Conservation (phyloP, 139 green algal species). For the Limnomonas spitsbergensis region DNA sequence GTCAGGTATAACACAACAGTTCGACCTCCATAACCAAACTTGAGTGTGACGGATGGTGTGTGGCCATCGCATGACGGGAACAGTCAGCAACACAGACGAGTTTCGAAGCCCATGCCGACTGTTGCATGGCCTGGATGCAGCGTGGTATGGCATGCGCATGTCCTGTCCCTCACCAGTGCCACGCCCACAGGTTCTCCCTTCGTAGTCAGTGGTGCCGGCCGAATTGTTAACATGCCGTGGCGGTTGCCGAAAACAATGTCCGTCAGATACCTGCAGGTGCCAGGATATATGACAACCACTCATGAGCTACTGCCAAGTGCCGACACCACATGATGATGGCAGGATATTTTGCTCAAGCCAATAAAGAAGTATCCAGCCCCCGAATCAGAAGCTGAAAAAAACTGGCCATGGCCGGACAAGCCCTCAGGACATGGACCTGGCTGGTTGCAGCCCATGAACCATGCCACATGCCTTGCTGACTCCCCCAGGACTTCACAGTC, state of each 20-base stretch:
- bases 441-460: neutral
- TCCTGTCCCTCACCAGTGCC: constrained; percentile 36
- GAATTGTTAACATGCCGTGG: constrained; percentile 81
- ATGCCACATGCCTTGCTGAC: neutral
- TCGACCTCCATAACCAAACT: neutral
- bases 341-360: neutral
- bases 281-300: neutral
- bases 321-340: neutral
- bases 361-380: neutral
- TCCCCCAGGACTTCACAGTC: neutral
- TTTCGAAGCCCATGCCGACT: neutral
- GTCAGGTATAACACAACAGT: neutral
- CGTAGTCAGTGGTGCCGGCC: constrained; percentile 63
- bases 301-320: neutral
- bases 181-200: constrained; percentile 67
- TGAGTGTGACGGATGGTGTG: neutral
- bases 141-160: neutral
- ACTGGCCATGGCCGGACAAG: neutral
- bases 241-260: constrained; percentile 88
- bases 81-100: neutral
- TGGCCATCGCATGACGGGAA: neutral
- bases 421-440: neutral
- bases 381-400: neutral
- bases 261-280: constrained; percentile 70
- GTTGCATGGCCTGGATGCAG: neutral